Conservation (phyloP, 2,329 filamentous ascomycete species). For the Colletotrichum aenigma region DNA sequence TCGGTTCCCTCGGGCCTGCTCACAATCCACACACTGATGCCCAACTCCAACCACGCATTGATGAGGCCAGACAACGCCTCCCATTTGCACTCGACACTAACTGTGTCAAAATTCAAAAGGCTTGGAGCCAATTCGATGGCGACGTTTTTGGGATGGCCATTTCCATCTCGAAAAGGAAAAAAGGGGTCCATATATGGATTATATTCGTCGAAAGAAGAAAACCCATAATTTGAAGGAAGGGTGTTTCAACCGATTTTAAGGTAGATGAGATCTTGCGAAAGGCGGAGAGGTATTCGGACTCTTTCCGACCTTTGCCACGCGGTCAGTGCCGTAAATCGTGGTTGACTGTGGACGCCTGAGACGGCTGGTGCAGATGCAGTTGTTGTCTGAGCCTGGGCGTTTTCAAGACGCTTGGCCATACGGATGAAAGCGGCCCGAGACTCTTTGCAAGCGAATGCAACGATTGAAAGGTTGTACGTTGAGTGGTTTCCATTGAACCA, state of each 20-base stretch:
- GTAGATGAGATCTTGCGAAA: not conserved
- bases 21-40: not conserved
- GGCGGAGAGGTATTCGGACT: not conserved
- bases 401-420: no score
- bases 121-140: not conserved
- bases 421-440: not conserved
- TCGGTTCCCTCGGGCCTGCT: accelerated
- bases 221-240: not conserved
- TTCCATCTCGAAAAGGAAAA: accelerated
- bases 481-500: accelerated
- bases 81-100: no score
- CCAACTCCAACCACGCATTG: not conserved
- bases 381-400: not conserved
- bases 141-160: not conserved
- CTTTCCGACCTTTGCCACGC: not conserved
- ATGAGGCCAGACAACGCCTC: not conserved
- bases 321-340: not conserved
- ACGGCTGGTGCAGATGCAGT: no score
- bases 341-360: not conserved
- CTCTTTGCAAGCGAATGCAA: not conserved
- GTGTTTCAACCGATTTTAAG: accelerated
- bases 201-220: accelerated
- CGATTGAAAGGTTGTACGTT: accelerated
- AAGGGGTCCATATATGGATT: not conserved
- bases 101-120: no score